phyloP scores from a whole-genome alignment of 2,329 filamentous ascomycete genomes.

The Alternaria incomplexa region DNA sequence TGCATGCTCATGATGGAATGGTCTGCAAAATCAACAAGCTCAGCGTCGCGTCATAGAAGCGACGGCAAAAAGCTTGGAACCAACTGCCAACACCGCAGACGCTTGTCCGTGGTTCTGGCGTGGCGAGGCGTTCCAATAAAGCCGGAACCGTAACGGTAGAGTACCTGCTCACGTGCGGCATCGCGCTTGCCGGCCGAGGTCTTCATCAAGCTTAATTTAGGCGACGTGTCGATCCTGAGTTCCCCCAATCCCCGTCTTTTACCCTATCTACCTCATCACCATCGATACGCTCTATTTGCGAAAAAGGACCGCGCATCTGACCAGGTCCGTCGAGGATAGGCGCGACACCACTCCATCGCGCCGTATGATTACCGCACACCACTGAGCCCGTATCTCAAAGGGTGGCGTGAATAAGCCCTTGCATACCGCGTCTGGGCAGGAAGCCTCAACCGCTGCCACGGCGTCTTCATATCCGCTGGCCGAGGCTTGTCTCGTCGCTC shows the following conservation, averaged over 20 bases:
- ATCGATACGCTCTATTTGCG: not conserved
- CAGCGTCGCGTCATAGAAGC: not conserved
- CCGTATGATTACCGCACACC: not conserved
- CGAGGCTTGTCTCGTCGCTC: slow-evolving; percentile 5
- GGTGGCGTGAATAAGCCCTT: not conserved
- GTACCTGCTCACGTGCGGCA: slow-evolving; percentile 1
- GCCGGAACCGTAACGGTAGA: not conserved
- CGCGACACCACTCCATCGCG: not conserved
- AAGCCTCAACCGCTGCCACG: slow-evolving; percentile 12
- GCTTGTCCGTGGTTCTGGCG: not conserved
- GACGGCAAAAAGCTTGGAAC: not conserved
- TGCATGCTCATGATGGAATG: no score
- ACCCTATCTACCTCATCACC: slow-evolving; percentile 4
- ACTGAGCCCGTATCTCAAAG: not conserved
- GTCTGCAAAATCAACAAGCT: not conserved
- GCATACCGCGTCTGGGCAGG: not conserved
- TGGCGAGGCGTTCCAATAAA: not conserved
- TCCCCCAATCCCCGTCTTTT: slow-evolving; percentile 10
- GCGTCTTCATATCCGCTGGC: not conserved
- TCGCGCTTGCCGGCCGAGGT: not conserved
- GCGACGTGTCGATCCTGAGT: not conserved
- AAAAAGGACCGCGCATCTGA: slow-evolving; percentile 1
- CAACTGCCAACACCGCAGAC: not conserved
- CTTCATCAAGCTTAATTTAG: slow-evolving; percentile 11
- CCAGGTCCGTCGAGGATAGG: not conserved